Conservation (phyloP, 2,329 filamentous ascomycete genomes). For the Bipolaris oryzae region DNA sequence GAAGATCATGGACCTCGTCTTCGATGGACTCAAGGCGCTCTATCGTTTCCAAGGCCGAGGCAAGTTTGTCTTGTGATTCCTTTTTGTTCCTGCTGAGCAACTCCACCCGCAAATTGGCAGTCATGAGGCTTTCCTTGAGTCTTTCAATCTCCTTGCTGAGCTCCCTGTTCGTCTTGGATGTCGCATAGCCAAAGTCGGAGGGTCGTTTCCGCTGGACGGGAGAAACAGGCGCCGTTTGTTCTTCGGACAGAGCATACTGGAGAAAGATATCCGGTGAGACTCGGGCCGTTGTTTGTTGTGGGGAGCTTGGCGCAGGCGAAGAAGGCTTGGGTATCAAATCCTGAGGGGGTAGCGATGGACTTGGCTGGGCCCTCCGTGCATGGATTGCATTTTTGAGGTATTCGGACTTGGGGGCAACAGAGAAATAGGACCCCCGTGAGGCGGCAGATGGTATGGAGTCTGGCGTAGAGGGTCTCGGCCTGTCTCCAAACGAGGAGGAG, state of each 20-base stretch:
- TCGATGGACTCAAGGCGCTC: constrained; percentile 36
- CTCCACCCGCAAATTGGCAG: constrained; percentile 40
- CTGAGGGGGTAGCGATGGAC: constrained; percentile 20
- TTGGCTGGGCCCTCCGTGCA: constrained; percentile 35
- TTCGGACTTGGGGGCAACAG: constrained; percentile 42
- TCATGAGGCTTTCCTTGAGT: constrained; percentile 36
- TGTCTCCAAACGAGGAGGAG: constrained; percentile 19
- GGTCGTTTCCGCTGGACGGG: constrained; percentile 36
- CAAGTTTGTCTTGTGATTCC: constrained; percentile 35
- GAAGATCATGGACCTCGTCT: constrained; percentile 35
- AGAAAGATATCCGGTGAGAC: constrained; percentile 27
- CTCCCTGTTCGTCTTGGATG: constrained; percentile 37
- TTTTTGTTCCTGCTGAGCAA: constrained; percentile 40
- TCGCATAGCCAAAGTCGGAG: constrained; percentile 31
- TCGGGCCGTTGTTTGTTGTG: constrained; percentile 11
- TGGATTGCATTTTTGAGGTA: constrained; percentile 43
- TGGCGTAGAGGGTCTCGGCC: constrained; percentile 27
- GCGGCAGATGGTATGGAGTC: constrained; percentile 18
- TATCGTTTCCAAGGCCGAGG: constrained; percentile 31
- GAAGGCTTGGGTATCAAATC: constrained; percentile 14
- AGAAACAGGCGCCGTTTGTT: constrained; percentile 37
- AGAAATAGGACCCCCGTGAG: constrained; percentile 20
- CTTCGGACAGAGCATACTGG: constrained; percentile 40
- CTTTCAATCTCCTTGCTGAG: constrained; percentile 36
- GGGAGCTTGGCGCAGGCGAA: constrained; percentile 7